A percentile compares a stretch with the other conserved stretches of the same genome.
phyloP scores from a whole-genome alignment of 164 flowering plant species.

The Vitis riparia region DNA sequence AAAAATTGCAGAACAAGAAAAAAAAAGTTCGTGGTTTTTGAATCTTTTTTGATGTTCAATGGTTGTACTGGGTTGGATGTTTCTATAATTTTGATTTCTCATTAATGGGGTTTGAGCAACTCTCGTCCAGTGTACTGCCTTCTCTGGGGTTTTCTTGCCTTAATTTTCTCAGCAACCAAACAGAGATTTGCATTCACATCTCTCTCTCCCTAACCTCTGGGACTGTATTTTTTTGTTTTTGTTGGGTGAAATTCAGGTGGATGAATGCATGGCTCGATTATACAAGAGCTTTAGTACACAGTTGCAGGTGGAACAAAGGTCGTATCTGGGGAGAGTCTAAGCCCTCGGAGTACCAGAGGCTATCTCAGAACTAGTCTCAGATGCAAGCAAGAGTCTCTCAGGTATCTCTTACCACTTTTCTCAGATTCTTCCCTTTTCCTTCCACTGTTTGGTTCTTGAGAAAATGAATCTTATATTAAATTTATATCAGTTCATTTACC shows the following conservation, averaged over 20 bases:
- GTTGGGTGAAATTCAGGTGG: conserved; percentile 46
- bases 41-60: not conserved
- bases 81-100: no score
- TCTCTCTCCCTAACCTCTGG: not conserved
- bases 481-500: no score
- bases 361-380: conserved; percentile 71
- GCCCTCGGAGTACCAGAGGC: conserved; percentile 79
- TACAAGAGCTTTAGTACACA: conserved; percentile 87
- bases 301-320: no score
- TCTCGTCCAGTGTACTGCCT: no score
- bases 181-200: not conserved
- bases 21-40: not conserved
- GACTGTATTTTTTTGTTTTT: not conserved
- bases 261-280: conserved; percentile 81
- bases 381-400: conserved; percentile 85
- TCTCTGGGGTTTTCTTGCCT: not conserved
- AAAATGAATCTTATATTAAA: not conserved
- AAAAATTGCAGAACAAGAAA: not conserved
- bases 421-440: not conserved
- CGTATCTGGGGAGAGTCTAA: conserved; percentile 60
- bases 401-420: conserved; percentile 29
- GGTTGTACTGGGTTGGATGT: no score
- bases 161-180: conserved; percentile 8
- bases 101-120: no score
- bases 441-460: not conserved